These are phyloP conservation scores for Mrakiaceae sp. DNA, from an alignment of 1,284 basidiomycete species.

Conservation along the genomic window DNA sequence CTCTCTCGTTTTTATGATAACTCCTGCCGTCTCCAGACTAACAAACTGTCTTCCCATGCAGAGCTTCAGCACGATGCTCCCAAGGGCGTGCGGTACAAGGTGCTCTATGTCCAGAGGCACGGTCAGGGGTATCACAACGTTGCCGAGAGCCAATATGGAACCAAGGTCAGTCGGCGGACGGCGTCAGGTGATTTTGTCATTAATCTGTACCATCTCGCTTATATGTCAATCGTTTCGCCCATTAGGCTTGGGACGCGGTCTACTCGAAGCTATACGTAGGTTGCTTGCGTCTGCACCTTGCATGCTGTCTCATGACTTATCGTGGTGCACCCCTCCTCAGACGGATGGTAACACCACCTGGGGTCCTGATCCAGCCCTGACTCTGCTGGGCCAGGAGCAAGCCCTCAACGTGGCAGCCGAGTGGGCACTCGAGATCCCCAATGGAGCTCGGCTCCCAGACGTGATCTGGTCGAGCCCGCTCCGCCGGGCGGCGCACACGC, in stretches of 20 bases:
- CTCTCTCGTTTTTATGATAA: background rate
- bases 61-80: background rate
- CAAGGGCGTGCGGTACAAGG: background rate
- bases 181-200: background rate
- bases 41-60: background rate
- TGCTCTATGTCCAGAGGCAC: constrained; percentile 7
- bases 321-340: background rate
- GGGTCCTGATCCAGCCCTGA: constrained; percentile 12
- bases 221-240: background rate
- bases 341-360: constrained; percentile 3
- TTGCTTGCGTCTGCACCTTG: background rate
- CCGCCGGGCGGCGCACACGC: constrained; percentile 6
- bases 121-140: constrained; percentile 12
- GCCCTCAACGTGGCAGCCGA: constrained; percentile 3
- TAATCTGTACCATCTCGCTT: background rate
- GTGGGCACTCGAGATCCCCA: constrained; percentile 1
- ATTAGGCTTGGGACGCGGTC: constrained; percentile 3
- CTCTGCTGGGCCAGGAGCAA: constrained; percentile 3
- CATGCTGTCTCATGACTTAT: background rate
- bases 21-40: background rate
- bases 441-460: background rate
- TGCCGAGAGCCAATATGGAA: constrained; percentile 7
- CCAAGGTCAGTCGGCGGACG: background rate
- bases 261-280: constrained; percentile 9
- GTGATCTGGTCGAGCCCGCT: constrained; percentile 13